Evolutionary conservation across 257 asterid species (phyloP).

Genomic region (Plantago major): DNA sequence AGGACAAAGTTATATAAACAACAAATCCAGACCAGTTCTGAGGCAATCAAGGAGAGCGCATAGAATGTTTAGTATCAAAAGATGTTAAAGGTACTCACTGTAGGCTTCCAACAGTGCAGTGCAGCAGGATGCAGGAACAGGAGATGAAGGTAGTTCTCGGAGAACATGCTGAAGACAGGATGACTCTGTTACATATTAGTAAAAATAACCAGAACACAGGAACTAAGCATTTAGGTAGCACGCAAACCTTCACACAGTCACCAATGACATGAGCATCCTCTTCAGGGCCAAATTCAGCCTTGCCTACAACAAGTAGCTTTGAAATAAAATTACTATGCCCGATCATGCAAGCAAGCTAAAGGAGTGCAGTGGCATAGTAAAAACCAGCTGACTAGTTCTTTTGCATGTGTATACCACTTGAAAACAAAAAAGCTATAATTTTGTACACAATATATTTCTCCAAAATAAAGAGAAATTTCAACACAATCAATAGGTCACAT

Average conservation of each 20-base stretch:
- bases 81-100: slow-evolving; percentile 43
- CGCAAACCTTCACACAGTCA: slow-evolving; percentile 80
- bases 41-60: slow-evolving; percentile 13
- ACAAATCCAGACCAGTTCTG: slow-evolving; percentile 5
- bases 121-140: slow-evolving; percentile 97
- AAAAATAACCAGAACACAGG: slow-evolving; percentile 14
- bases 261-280: slow-evolving; percentile 95
- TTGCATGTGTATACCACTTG: slow-evolving; percentile 1
- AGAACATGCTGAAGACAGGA: slow-evolving; percentile 74
- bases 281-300: slow-evolving; percentile 60
- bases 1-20: slow-evolving; percentile 18
- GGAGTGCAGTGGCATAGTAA: slow-evolving; percentile 5
- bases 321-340: slow-evolving; percentile 21
- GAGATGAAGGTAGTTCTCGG: slow-evolving; percentile 94
- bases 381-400: not conserved
- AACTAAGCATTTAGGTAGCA: slow-evolving; percentile 17
- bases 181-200: slow-evolving; percentile 21
- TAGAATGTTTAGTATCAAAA: slow-evolving; percentile 15
- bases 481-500: not conserved
- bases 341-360: slow-evolving; percentile 4
- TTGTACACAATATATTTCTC: slow-evolving; percentile 15
- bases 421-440: not conserved
- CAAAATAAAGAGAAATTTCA: slow-evolving; percentile 3
- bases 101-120: slow-evolving; percentile 86
- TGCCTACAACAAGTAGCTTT: slow-evolving; percentile 44